Evolutionary conservation across 306 rosid species (phyloP), one percentile per base, ranked within the genome.

Genomic region (Trifolium fragiferum): DNA sequence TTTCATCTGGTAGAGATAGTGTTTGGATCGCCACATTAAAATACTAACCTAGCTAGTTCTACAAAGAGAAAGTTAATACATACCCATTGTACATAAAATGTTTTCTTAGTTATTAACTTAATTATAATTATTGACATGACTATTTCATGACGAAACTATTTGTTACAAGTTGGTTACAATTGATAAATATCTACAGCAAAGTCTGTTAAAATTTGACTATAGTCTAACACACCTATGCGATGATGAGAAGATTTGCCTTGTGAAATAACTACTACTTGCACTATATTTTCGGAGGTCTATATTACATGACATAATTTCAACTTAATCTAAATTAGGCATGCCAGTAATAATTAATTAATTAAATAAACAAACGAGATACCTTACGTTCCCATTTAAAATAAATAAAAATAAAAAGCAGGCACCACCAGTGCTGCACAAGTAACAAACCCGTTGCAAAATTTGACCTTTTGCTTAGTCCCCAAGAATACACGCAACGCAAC

Each of bases 401-500:
- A 57, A 21, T 4, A 21, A 10, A 4, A 55, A 10, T 10, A 4
- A 49, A 76, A 18, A 66, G 44, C 35, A 38, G 16, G 69, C 15
- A 66, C 40, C 13, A 18, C 27, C 13, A 18, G 30, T 68, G 76
- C 6, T 11, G 62, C 62, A 46, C 76, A 77, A 77, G 81, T 20
- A 68, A 44, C 44, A 65, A 27, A 20, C 41, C 10, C 41, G 47
- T 32, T 72, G 70, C 57, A 67, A 58, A 58, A 2, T 59, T 74
- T 80, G 83, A 80, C 83, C 74, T 55, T 21, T 79, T 60, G 62
- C 82, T 79, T 80, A 74, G 8, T 20, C 66, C 40, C 79, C 83
- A 74, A 80, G 83, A 12, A 67, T 74, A 67, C 30, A 65, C 4
- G 16, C 10, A 23, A 13, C 2, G 20, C 32, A 5, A 20, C 59